Evolutionary conservation across 345 rosid genomes (phyloP), one percentile per base, ranked within the genome.

Genomic region (Brassica carinata): DNA sequence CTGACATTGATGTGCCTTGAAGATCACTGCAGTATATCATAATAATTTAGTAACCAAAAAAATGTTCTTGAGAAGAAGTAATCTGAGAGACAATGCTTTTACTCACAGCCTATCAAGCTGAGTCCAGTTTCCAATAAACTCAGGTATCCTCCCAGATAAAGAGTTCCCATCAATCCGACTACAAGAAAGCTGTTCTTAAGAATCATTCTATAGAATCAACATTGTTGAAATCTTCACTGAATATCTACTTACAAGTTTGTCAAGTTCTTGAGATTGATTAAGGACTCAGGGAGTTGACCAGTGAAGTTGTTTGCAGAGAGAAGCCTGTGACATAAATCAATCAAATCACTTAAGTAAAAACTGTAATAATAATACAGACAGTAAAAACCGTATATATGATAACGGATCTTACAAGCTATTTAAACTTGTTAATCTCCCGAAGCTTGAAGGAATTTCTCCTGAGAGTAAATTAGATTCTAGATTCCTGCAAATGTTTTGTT

Each of bases 1-100:
- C 99, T 81, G 85, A 87, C 94, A 93, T 79, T 23, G 92, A 86
- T 64, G 96, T 89, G 29, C 99, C 98, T 74, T 96, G 94, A 85
- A 90, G 68, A 85, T 90, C 84, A 65, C 97, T 96, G 83, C 62
- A 82, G 77, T 14, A 4, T 14, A 2, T 48, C 5, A 61, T 13
- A 58, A 63, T 11, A 65, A 23, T 31, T 31, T 1, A 29, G 31
- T 65, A 74, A 77, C 29, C 27, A n/a, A 5, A 8, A 68, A 0
- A 53, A 26, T 33, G 8, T 69, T 45, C 43, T 5, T 63, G 45
- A 51, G 9, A 40, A 38, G 4, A 69, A 26, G 34, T 8, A 11
- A 71, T 57, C 40, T 7, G 1, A 8, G 40, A 40, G 13, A 10
- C 19, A 51, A 48, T 55, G 45, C 62, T 64, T 45, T 33, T 27